A percentile compares a stretch with the other conserved stretches of the same genome.
These are phyloP conservation scores for Chrysoporthe deuterocubensis DNA, from an alignment of 2,329 filamentous ascomycete species.

Conservation along the genomic window DNA sequence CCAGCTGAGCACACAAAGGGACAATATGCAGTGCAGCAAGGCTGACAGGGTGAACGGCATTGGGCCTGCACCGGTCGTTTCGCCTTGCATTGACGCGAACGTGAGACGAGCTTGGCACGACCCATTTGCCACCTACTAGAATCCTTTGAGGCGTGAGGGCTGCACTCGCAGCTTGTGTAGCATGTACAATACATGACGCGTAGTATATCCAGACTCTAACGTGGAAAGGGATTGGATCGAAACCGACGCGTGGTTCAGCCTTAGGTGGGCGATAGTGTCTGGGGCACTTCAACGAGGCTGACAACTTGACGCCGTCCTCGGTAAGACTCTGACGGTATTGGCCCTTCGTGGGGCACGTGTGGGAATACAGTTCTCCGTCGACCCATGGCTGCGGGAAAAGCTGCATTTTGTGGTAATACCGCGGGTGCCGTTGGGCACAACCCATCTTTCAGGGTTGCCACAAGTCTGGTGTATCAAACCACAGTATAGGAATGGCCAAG, in stretches of 20 bases:
- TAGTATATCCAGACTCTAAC: not conserved
- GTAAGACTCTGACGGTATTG: not conserved
- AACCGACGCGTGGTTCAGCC: not conserved
- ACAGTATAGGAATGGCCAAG: conserved; percentile 8
- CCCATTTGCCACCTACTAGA: not conserved
- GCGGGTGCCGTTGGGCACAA: conserved; percentile 6
- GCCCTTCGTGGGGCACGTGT: not conserved
- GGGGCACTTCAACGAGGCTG: not conserved
- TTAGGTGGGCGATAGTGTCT: not conserved
- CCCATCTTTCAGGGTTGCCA: conserved; percentile 7
- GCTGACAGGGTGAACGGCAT: not conserved
- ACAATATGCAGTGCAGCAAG: not conserved
- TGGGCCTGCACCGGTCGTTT: not conserved
- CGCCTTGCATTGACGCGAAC: not conserved
- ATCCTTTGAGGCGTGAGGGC: not conserved
- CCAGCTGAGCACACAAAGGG: not conserved
- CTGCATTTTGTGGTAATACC: not conserved
- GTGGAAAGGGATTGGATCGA: not conserved
- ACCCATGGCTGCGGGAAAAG: not conserved
- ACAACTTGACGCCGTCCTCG: not conserved
- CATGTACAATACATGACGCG: not conserved
- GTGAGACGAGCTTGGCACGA: conserved; percentile 14
- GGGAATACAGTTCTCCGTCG: not conserved
- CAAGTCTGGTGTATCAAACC: conserved; percentile 5
- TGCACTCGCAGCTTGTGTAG: not conserved